Percentiles rank a stretch among this genome's conserved stretches.
Evolutionary conservation across 495 filamentous ascomycete genomes (phyloP).

Genomic region (Penicillium roqueforti): DNA sequence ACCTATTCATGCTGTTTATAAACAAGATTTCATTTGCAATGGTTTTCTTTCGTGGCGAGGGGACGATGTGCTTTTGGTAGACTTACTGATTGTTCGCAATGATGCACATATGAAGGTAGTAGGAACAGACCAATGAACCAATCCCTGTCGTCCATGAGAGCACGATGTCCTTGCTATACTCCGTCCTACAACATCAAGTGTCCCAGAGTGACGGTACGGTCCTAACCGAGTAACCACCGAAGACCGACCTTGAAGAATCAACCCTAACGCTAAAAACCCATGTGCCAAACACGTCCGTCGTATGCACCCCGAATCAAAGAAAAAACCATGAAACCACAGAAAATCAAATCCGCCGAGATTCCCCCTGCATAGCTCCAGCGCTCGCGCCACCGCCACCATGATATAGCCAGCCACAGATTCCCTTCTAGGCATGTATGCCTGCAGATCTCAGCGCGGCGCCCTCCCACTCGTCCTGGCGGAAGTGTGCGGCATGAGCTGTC

Average conservation of each 20-base stretch:
- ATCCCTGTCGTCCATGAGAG: not conserved
- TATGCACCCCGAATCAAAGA: not conserved
- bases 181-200: not conserved
- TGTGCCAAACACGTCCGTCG: not conserved
- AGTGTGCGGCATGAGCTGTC: not conserved
- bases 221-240: not conserved
- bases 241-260: not conserved
- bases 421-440: not conserved
- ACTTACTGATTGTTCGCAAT: not conserved
- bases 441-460: not conserved
- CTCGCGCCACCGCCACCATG: not conserved
- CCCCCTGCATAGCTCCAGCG: not conserved
- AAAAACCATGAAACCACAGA: not conserved
- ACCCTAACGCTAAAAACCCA: not conserved
- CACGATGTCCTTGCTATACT: not conserved
- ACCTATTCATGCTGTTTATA: constrained; percentile 22
- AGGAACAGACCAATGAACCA: not conserved
- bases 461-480: not conserved
- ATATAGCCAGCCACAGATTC: not conserved
- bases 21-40: constrained; percentile 10
- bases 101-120: not conserved
- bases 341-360: not conserved
- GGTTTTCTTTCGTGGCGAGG: not conserved
- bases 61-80: not conserved
- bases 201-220: not conserved